phyloP scores from a whole-genome alignment of 2,329 filamentous ascomycete genomes.

The Neonectria ditissima region DNA sequence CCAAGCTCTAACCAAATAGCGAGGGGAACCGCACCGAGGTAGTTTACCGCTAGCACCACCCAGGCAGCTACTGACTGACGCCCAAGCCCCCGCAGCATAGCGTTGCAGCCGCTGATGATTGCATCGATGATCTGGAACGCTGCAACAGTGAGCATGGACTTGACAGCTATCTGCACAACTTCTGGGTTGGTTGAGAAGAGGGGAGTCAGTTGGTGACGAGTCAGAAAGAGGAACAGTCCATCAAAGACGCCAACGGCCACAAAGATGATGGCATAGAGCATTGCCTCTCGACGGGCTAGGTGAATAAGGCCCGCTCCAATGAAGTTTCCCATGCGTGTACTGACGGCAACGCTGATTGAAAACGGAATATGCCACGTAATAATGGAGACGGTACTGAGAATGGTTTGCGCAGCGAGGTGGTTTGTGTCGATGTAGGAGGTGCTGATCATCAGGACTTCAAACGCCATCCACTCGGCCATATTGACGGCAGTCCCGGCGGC shows the following conservation, averaged over 20 bases:
- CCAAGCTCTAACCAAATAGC: conserved; percentile 55
- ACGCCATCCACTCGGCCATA: conserved; percentile 57
- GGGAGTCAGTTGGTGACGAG: conserved; percentile 13
- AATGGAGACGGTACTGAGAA: conserved; percentile 55
- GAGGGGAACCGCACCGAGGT: conserved; percentile 53
- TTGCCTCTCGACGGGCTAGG: conserved; percentile 48
- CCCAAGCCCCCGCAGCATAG: conserved; percentile 54
- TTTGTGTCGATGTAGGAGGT: conserved; percentile 58
- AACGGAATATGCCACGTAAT: conserved; percentile 59
- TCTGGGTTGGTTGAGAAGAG: conserved; percentile 19
- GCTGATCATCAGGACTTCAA: conserved; percentile 58
- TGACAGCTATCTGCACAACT: conserved; percentile 12
- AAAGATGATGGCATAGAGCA: conserved; percentile 50
- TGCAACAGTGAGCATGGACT: conserved; percentile 16
- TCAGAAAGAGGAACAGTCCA: conserved; percentile 40
- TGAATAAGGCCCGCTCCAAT: conserved; percentile 52
- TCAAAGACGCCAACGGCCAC: conserved; percentile 48
- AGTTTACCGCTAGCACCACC: conserved; percentile 52
- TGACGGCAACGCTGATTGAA: conserved; percentile 56
- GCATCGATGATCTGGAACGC: conserved; percentile 30
- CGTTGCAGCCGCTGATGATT: conserved; percentile 48
- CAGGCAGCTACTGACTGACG: conserved; percentile 53
- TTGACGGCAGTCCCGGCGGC: conserved; percentile 54
- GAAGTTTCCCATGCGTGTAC: conserved; percentile 56
- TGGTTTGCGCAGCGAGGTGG: conserved; percentile 56